phyloP scores from a whole-genome alignment of 257 asterid species.

The Lithospermum erythrorhizon region DNA sequence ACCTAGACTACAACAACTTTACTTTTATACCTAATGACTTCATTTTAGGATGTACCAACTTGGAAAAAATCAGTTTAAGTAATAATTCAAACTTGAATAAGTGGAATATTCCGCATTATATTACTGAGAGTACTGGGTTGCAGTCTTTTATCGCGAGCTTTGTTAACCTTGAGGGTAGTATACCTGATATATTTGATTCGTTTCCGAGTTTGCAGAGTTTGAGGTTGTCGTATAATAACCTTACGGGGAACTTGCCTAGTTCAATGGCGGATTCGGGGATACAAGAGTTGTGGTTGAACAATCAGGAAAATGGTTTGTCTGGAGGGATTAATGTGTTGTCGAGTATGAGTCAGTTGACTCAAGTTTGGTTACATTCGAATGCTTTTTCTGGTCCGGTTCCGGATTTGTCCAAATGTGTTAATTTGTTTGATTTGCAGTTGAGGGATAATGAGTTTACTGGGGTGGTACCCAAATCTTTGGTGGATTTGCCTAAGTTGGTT shows the following conservation, averaged over 20 bases:
- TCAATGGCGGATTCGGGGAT: constrained; percentile 60
- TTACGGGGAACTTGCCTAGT: constrained; percentile 58
- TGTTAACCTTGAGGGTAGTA: constrained; percentile 39
- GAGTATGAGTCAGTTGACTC: constrained; percentile 49
- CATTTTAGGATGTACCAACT: constrained; percentile 40
- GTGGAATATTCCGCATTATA: constrained; percentile 59
- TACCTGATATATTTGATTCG: constrained; percentile 59
- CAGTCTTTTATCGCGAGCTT: constrained; percentile 42
- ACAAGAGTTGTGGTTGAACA: constrained; percentile 64
- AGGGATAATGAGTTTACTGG: constrained; percentile 82
- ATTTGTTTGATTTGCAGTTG: constrained; percentile 61
- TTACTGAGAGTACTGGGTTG: constrained; percentile 42
- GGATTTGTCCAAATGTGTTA: constrained; percentile 56
- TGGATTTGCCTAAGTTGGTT: constrained; percentile 34
- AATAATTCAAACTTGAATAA: constrained; percentile 30
- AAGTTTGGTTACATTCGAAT: constrained; percentile 79
- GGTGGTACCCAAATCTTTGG: constrained; percentile 45
- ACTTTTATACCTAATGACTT: constrained; percentile 38
- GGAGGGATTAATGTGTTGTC: constrained; percentile 56
- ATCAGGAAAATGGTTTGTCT: constrained; percentile 48
- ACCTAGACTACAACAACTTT: constrained; percentile 47
- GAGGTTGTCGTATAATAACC: constrained; percentile 61
- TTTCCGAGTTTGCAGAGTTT: constrained; percentile 50
- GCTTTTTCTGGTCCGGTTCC: constrained; percentile 70
- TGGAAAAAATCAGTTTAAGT: constrained; percentile 38